These are phyloP conservation scores for Tetrapisispora arboricola DNA, from an alignment of 805 yeast genomes.

Conservation along the genomic window DNA sequence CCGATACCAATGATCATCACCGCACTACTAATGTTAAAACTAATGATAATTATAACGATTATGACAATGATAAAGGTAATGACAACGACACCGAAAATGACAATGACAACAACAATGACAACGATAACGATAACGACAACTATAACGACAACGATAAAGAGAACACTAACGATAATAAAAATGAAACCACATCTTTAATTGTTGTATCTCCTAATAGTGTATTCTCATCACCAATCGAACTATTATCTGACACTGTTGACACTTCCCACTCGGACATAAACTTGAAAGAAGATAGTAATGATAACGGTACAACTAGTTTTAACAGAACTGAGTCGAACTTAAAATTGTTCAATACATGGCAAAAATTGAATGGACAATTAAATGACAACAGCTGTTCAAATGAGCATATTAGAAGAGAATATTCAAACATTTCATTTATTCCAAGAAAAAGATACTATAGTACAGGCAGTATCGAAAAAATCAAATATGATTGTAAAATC, in stretches of 20 bases:
- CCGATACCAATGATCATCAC: too few relatives aligned
- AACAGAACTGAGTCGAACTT: background rate
- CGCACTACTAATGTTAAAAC: too few relatives aligned
- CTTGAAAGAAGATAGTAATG: background rate
- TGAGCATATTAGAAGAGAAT: too few relatives aligned
- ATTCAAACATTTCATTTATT: background rate
- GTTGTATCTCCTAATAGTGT: constrained; percentile 1
- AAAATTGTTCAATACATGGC: constrained; percentile 2
- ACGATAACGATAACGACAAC: background rate
- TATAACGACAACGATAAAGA: background rate
- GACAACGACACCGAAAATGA: background rate
- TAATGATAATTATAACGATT: too few relatives aligned
- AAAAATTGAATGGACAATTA: constrained; percentile 1
- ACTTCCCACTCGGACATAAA: background rate
- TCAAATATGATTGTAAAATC: constrained; percentile 45
- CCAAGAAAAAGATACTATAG: constrained; percentile 1
- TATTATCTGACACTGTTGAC: background rate
- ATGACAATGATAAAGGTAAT: too few relatives aligned
- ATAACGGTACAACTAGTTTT: background rate
- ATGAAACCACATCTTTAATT: too few relatives aligned
- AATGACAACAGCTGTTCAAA: background rate
- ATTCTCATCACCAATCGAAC: constrained; percentile 1
- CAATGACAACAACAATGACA: background rate
- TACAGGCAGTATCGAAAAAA: constrained; percentile 3
- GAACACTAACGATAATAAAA: too few relatives aligned